Evolutionary conservation across 805 yeast genomes (phyloP).

Genomic region (Lipomyces mesembrius): DNA sequence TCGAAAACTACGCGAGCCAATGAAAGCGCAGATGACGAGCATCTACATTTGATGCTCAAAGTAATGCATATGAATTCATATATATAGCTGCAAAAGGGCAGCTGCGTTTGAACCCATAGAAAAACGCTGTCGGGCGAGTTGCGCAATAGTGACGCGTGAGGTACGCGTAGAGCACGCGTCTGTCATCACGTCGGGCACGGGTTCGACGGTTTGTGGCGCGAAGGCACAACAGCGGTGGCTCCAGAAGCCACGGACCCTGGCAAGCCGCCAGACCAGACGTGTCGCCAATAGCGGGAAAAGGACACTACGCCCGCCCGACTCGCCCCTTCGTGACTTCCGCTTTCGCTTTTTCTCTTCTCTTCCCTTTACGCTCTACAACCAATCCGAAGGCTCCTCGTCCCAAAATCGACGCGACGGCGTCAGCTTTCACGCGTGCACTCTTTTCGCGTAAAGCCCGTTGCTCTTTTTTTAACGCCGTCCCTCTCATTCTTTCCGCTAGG

Average conservation of each 20-base stretch:
- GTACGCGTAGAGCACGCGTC: not conserved
- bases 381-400: not conserved
- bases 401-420: constrained; percentile 3
- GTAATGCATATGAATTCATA: too few species aligned
- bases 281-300: not conserved
- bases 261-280: not conserved
- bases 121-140: too few species aligned
- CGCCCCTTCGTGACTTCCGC: not conserved
- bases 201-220: not conserved
- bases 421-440: constrained; percentile 8
- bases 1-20: too few species aligned
- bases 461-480: not conserved
- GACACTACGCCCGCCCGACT: not conserved
- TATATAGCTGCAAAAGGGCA: too few species aligned
- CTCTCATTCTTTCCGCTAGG: not conserved
- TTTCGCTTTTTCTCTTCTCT: not conserved
- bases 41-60: too few species aligned
- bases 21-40: too few species aligned
- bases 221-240: not conserved
- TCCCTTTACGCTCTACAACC: not conserved
- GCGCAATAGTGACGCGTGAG: not conserved
- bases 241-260: not conserved
- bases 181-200: too few species aligned
- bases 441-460: not conserved
- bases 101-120: too few species aligned